Base-by-base conservation (phyloP, 2,329 filamentous ascomycete genomes). In the Aspergillus uvarum region DNA sequence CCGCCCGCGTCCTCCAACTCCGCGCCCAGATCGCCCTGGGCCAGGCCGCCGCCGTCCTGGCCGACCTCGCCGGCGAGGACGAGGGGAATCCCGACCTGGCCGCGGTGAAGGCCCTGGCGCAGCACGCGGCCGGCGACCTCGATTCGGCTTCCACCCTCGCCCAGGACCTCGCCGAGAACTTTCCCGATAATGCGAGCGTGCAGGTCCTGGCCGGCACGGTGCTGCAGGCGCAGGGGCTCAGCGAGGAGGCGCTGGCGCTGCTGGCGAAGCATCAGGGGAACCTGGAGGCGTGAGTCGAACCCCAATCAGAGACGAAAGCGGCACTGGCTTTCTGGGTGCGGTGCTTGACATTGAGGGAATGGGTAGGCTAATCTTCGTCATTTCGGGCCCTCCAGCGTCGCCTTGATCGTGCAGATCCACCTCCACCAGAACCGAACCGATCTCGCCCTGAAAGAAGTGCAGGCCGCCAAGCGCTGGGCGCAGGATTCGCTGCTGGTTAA, bases 401-500 rank as follows among this genome's bases (percentile, higher is more conserved):
- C 93, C 49, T 80, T 98, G 63, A 93, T 95, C 65, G 88, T 93
- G 31, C 94, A 99, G 76, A 96, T 98, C 68, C 89, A 97, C 72
- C 87, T 98, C 10, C 85, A 91, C 68, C 92, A 96, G 74, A 97
- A 97, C 81, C 87, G 94, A 67, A 89, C 89, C 70, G 94, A 98
- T 75, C 86, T 97, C 52, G 95, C 95, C 1, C 70, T 92, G 12
- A 96, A 96, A 78, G 94, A 97, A 79, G 92, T 96, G 42, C 82
- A 87, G 54, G 87, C 89, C 38, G 95, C 95, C 38, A 87, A 93
- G 74, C 86, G 91, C 77, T 98, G 94, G 91, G 95, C 94, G 7
- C 94, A 99, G 78, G 95, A 98, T 74, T 96, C 89, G 67, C 80
- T 98, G 44, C 82, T 98, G 53, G 91, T 98, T 65, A 98, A 99